Evolutionary conservation across 2,329 filamentous ascomycete species (phyloP).

Genomic region (Podosphaera aphanis): DNA sequence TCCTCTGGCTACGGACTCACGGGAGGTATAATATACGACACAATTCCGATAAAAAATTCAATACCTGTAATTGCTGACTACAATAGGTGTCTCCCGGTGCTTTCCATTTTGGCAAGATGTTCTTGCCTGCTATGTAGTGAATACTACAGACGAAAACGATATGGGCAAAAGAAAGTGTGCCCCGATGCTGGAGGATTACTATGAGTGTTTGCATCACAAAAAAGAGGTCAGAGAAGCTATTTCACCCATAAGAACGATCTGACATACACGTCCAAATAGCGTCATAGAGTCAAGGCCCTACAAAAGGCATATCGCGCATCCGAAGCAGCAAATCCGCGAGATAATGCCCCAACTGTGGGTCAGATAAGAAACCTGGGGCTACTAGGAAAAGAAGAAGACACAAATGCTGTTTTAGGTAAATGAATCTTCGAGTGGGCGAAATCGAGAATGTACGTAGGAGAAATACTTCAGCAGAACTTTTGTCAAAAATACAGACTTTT

Average conservation of each 20-base stretch:
- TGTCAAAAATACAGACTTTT: no score
- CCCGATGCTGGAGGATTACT: conserved; percentile 80
- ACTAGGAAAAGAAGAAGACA: conserved; percentile 62
- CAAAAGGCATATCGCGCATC: conserved; percentile 70
- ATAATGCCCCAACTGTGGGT: conserved; percentile 59
- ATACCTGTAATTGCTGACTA: conserved; percentile 9
- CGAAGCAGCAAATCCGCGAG: conserved; percentile 49
- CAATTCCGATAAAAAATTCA: neutral
- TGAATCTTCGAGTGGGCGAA: conserved; percentile 4
- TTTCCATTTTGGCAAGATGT: conserved; percentile 99
- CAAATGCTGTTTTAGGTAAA: conserved; percentile 29
- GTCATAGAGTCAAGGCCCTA: conserved; percentile 51
- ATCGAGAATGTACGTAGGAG: no score
- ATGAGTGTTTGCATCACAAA: conserved; percentile 94
- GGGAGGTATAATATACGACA: conserved; percentile 36
- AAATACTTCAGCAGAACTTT: no score
- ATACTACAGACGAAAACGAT: conserved; percentile 56
- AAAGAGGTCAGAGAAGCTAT: conserved; percentile 55
- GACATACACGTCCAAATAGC: conserved; percentile 20
- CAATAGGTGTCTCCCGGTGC: conserved; percentile 38
- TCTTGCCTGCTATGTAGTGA: conserved; percentile 92
- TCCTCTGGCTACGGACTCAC: conserved; percentile 63
- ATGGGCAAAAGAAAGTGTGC: conserved; percentile 72
- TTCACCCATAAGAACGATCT: neutral
- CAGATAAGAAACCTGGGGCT: conserved; percentile 75